Evolutionary conservation across 768 basidiomycete genomes (phyloP), one percentile per base, ranked within the genome.

Genomic region (Hygrophorus pudorinus): DNA sequence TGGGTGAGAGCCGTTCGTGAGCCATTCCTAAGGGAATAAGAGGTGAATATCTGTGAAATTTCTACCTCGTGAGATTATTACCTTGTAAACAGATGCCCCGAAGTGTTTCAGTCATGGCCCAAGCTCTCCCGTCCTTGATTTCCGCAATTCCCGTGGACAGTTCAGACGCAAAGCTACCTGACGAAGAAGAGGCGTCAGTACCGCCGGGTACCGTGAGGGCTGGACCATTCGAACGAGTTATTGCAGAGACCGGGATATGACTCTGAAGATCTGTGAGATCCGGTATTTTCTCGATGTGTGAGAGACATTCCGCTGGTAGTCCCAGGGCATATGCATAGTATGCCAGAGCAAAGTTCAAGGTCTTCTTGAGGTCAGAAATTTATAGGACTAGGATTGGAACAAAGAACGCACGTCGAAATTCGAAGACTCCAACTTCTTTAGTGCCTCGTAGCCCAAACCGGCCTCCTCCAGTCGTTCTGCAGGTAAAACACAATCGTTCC

Each of bases 251-350:
- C 9, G 76, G 75, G 17, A 78, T 67, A 48, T 77, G 76, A 41
- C 64, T 67, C 49, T 72, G 71, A n/a, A 73, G 62, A 50, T 79
- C 73, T 10, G 69, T 47, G 20, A 83, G 60, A 41, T 76, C 68
- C 8, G 74, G 71, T 5, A 85, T 72, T 51, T 71, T 67, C 16
- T 59, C 56, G 2, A 88, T 67, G 51, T 82, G 67, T 2, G 63
- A 52, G 11, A 93, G 63, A 46, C 85, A 89, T 45, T 78, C 73
- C 2, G 67, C 59, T 13, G 80, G 80, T 18, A 73, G 68, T 20
- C 80, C 78, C 5, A 89, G 60, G 0, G 89, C 86, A 59, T 86
- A 89, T 3, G 81, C 78, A 54, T 85, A 84, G 60, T 88, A 89
- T 2, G 86, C 87, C 39, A 87, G 65, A 0, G 76, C 71, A 46